Base-by-base conservation (phyloP, 2,329 filamentous ascomycete genomes). In the Zymoseptoria pseudotritici region DNA sequence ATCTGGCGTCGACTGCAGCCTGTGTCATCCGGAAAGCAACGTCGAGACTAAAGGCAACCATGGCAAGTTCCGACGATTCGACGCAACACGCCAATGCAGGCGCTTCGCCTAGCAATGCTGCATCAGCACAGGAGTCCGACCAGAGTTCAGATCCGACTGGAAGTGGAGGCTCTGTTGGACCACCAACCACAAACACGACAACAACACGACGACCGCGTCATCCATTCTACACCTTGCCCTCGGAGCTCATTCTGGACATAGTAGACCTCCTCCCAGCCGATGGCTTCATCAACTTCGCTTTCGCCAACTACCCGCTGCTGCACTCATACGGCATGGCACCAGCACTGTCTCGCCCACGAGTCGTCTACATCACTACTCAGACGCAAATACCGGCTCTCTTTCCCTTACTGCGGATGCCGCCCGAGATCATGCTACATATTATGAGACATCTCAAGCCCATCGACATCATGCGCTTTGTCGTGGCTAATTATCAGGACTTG, bases 171-270 rank as follows among this genome's bases (percentile, higher is more conserved):
- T 46, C 36, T 46, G 36, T 7, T 3, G 36, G 13, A n/a, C 13
- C 22, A 22, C 13, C 51, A 42, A 60, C 63, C 7, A 65, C 51
- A 36, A 29, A 50, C 46, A 53, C 49, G 49, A 19, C 29, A 26
- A n/a, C 53, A 8, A 56, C 60, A 13, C 64, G 61, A 20, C 66
- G 60, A 6, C 52, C 53, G 13, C 56, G 57, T 26, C 70, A 73
- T 59, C 67, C 70, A 1, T 75, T 80, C 54, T 74, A 76, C 58
- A 58, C 64, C 17, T 73, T 81, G 5, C 79, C 79, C 2, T 69
- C 74, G 2, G 79, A 82, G 66, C 72, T 81, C 2, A 70, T 81
- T 19, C 69, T 80, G 20, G 72, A 75, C 50, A 78, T 82, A 17
- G 72, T 79, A 59, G 66, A 75, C 19, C 71, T 72, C 20, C 70